These are phyloP conservation scores for Drosera capensis DNA, from an alignment of 148 eudicot species.

Conservation along the genomic window DNA sequence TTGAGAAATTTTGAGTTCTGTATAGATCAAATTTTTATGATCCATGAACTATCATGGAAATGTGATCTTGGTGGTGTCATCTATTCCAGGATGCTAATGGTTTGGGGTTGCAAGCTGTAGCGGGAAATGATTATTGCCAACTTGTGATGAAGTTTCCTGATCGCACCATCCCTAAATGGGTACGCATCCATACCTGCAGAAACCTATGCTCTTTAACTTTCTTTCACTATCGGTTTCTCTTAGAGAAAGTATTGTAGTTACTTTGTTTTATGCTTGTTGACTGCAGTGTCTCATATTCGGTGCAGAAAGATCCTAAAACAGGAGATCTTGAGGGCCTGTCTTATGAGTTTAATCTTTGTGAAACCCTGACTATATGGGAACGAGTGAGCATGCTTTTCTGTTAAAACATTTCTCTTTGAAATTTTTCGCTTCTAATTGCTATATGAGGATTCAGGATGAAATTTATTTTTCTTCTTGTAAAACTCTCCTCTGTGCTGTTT, in stretches of 20 bases:
- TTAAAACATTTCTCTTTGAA: neutral
- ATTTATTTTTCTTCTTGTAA: neutral
- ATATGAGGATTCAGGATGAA: too few relatives aligned
- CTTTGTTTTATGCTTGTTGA: neutral
- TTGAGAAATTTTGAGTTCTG: neutral
- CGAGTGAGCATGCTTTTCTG: constrained; percentile 38
- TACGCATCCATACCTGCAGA: constrained; percentile 13
- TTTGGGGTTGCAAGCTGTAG: constrained; percentile 55
- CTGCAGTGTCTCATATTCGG: constrained; percentile 7
- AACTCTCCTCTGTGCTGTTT: neutral
- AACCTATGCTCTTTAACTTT: neutral
- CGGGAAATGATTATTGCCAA: constrained; percentile 43
- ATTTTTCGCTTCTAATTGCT: neutral
- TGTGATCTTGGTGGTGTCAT: constrained; percentile 1
- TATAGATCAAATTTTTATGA: neutral
- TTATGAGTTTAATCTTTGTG: constrained; percentile 69
- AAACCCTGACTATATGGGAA: constrained; percentile 98
- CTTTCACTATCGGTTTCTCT: neutral
- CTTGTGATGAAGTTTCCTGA: constrained; percentile 60
- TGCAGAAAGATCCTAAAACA: constrained; percentile 87
- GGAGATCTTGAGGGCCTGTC: constrained; percentile 72
- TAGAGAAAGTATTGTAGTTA: constrained; percentile 1
- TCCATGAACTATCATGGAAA: neutral
- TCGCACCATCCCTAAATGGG: constrained; percentile 82
- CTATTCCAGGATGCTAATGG: constrained; percentile 63